phyloP scores from a whole-genome alignment of 768 basidiomycete genomes.

The Boletales sp. region DNA sequence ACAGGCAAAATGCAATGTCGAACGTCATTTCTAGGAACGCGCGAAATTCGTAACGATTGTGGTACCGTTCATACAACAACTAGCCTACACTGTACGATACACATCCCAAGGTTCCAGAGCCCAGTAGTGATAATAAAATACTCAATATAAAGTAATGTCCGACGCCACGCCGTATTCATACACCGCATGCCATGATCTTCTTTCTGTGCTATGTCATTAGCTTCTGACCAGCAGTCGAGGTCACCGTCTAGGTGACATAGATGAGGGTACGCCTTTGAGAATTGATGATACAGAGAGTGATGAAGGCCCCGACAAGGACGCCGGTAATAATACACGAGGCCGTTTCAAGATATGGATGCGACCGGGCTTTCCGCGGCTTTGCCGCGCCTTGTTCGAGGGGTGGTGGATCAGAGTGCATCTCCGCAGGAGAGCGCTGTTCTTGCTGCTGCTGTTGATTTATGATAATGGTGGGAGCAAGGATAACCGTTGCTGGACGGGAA shows the following conservation, averaged over 20 bases:
- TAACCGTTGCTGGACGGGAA: constrained; percentile 12
- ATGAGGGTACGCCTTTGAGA: constrained; percentile 47
- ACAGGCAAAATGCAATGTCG: background rate
- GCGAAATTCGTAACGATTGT: background rate
- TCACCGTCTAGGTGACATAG: constrained; percentile 28
- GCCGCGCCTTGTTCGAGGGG: constrained; percentile 1
- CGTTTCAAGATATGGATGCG: constrained; percentile 29
- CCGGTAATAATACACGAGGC: constrained; percentile 53
- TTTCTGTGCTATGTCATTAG: background rate
- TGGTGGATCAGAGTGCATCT: constrained; percentile 10
- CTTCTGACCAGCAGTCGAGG: background rate
- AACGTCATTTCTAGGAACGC: background rate
- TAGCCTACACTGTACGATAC: constrained; percentile 1
- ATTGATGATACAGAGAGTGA: constrained; percentile 49
- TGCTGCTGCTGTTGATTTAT: constrained; percentile 22
- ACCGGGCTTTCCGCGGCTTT: constrained; percentile 17
- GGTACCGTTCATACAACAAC: background rate
- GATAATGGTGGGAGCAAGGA: constrained; percentile 26
- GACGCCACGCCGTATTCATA: constrained; percentile 15
- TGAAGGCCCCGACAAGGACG: constrained; percentile 55
- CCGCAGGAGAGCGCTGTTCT: constrained; percentile 11
- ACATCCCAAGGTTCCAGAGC: constrained; percentile 4
- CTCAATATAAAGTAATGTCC: constrained; percentile 22
- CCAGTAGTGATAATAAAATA: constrained; percentile 24
- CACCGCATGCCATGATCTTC: constrained; percentile 11